Conservation (phyloP, 164 flowering plant genomes). For the Warburgia ugandensis region DNA sequence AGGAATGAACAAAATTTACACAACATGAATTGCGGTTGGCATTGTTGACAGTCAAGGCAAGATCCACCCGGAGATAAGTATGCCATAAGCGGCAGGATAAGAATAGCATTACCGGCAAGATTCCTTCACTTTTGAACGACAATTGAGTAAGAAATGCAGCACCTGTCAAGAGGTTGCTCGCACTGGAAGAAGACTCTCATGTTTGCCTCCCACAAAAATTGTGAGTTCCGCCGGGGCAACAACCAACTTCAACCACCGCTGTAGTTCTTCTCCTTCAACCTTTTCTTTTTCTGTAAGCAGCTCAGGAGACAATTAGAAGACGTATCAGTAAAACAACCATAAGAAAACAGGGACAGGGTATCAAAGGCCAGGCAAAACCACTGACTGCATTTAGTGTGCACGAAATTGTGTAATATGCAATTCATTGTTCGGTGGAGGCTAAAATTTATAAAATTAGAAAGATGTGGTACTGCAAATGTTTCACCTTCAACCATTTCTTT, state of each 20-base stretch:
- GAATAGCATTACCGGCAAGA: background rate
- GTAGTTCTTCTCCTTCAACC: constrained; percentile 91
- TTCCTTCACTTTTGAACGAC: background rate
- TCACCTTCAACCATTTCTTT: no score
- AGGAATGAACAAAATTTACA: background rate
- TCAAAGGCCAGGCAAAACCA: background rate
- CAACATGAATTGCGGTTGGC: background rate
- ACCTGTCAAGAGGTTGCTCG: constrained; percentile 15
- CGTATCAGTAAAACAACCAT: background rate
- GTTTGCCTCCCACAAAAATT: constrained; percentile 52
- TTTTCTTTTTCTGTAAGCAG: constrained; percentile 64
- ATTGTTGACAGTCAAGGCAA: background rate
- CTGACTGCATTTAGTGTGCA: background rate
- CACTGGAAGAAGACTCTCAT: constrained; percentile 48
- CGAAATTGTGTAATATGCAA: no score
- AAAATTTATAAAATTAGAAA: no score
- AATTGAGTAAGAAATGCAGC: background rate
- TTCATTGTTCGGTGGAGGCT: no score
- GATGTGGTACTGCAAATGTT: no score
- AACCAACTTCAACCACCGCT: constrained; percentile 76
- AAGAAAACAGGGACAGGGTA: background rate
- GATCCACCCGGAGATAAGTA: no score
- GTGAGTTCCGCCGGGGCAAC: constrained; percentile 78
- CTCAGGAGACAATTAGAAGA: background rate
- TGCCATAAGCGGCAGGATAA: no score